Evolutionary conservation across 768 basidiomycete genomes (phyloP), one percentile per base, ranked within the genome.

Genomic region (Tephrocybe sp.): DNA sequence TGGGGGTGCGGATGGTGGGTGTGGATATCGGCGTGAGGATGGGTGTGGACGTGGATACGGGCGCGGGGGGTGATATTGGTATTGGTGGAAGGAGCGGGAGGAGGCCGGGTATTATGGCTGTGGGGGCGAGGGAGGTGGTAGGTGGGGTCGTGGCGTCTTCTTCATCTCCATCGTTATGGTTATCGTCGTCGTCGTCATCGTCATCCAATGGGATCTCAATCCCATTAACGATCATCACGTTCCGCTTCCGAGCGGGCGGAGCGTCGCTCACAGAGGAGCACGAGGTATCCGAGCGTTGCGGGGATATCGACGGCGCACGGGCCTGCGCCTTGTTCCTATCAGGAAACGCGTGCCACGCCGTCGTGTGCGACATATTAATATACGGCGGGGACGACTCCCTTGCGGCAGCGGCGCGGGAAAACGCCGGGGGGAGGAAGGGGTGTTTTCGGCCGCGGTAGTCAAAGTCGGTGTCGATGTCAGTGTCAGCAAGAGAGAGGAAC

Each of bases 401-500:
- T 11, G 35, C 35, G 17, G 4, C 35, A 4, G 13, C 4, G 35
- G 17, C 13, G 35, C 17, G 13, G 36, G 16, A 26, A 7, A 26
- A 26, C 26, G 26, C 3, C 4, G 26, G 16, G n/a, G 23, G 22
- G 33, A 45, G 26, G n/a, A n/a, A n/a, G n/a, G n/a, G n/a, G 34
- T 20, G 30, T 22, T 16, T 50, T 7, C 45, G 9, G 19, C 45
- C 35, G n/a, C 51, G 42, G 16, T 19, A 4, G n/a, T 30, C 33
- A 26, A 23, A 52, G 14, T 14, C 45, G n/a, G 31, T 16, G 22
- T 54, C 19, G 6, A 46, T 39, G 4, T 51, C 49, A 33, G 49
- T 22, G 12, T 53, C 36, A 7, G 66, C 62, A 4, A 68, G 60
- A 30, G 66, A 62, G 31, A 70, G 60, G n/a, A 63, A 65, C 1